Conservation (phyloP, 78 protist species). For the Dictyostelium firmibasis region DNA sequence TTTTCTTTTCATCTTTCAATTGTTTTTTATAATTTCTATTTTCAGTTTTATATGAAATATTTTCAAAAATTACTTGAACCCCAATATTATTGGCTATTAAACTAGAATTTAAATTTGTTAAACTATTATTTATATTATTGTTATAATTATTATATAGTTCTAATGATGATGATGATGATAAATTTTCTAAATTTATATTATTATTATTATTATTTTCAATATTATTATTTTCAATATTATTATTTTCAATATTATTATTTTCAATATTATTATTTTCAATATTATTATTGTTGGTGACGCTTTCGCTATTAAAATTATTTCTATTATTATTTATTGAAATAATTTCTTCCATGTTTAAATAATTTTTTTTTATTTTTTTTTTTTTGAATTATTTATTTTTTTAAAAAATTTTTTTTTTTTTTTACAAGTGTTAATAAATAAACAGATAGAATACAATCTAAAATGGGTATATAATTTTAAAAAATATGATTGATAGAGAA, state of each 20-base stretch:
- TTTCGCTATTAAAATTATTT: no score
- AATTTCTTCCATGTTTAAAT: not conserved
- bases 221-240: no score
- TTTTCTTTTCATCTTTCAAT: slow-evolving; percentile 1
- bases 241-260: no score
- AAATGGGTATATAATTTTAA: no score
- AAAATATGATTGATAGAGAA: no score
- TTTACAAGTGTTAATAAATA: not conserved
- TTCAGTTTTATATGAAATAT: not conserved
- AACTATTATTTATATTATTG: not conserved
- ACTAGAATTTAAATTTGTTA: not conserved
- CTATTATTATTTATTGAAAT: not conserved
- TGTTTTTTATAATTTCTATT: slow-evolving; percentile 14
- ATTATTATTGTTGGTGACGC: no score
- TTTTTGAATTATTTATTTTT: not conserved
- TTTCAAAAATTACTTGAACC: slow-evolving; percentile 17
- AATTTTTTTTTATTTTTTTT: not conserved
- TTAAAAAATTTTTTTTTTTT: not conserved
- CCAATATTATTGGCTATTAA: not conserved
- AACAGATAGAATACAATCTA: not conserved
- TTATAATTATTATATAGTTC: no score
- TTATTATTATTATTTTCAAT: no score
- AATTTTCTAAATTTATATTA: not conserved
- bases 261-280: no score
- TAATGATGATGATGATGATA: not conserved